Evolutionary conservation across 257 asterid species (phyloP).

Genomic region (Cinchona pubescens): DNA sequence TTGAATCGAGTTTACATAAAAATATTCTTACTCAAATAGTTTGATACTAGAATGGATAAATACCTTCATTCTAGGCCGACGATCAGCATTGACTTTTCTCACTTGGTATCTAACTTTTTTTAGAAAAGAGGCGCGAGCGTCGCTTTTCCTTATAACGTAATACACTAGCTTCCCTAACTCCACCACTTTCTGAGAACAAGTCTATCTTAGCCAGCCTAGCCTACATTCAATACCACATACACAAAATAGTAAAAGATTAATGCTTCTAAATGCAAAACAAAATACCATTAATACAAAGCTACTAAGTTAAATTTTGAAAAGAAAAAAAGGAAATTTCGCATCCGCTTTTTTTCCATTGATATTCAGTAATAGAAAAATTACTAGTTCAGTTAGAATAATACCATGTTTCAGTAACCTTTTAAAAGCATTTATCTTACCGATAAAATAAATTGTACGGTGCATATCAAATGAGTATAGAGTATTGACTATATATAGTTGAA

Average conservation of each 20-base stretch:
- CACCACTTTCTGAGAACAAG: constrained; percentile 65
- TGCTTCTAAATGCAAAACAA: background rate
- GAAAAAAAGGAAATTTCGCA: background rate
- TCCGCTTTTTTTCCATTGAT: too few species aligned
- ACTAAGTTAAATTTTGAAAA: too few species aligned
- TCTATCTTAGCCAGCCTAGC: constrained; percentile 74
- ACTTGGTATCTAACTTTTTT: constrained; percentile 78
- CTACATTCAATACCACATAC: constrained; percentile 40
- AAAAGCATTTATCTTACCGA: too few species aligned
- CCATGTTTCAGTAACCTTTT: too few species aligned
- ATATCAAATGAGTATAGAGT: too few species aligned
- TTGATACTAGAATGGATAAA: background rate
- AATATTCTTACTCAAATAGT: too few species aligned
- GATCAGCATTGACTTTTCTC: constrained; percentile 82
- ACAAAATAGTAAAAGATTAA: background rate
- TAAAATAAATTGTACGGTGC: background rate
- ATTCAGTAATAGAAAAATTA: too few species aligned
- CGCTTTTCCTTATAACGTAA: constrained; percentile 72
- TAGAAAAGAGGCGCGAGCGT: constrained; percentile 63
- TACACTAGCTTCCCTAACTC: constrained; percentile 73
- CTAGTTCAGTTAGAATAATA: too few species aligned
- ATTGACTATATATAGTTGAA: too few species aligned
- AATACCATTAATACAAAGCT: background rate
- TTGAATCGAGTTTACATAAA: too few species aligned
- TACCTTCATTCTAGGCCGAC: constrained; percentile 86